A percentile compares a stretch with the other conserved stretches of the same genome.
These are phyloP conservation scores for Xylaria sp. DNA, from an alignment of 2,329 filamentous ascomycete species.

Conservation along the genomic window DNA sequence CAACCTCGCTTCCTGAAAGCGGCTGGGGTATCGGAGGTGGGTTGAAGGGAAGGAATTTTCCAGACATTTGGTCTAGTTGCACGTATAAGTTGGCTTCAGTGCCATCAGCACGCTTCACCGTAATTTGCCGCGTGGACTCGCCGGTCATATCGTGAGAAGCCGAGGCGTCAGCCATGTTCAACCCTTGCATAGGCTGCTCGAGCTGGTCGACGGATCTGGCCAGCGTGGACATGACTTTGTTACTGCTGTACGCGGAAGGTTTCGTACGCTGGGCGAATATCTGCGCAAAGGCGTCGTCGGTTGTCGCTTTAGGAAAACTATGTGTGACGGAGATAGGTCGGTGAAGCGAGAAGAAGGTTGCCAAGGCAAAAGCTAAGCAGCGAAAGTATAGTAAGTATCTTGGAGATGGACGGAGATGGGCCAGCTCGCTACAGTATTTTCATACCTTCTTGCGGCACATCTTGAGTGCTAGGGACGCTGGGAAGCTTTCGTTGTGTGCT, in stretches of 20 bases:
- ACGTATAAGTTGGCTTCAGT: slow-evolving; percentile 69
- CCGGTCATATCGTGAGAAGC: slow-evolving; percentile 52
- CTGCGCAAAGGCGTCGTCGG: slow-evolving; percentile 79
- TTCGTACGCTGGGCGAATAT: slow-evolving; percentile 76
- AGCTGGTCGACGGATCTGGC: slow-evolving; percentile 68
- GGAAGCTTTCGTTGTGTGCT: slow-evolving; percentile 69
- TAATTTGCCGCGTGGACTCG: slow-evolving; percentile 62
- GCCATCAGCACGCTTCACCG: slow-evolving; percentile 66
- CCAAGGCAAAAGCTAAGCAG: slow-evolving; percentile 79
- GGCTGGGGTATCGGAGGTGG: slow-evolving; percentile 83
- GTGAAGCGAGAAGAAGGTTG: slow-evolving; percentile 95
- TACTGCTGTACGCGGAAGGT: slow-evolving; percentile 62
- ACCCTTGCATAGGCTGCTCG: slow-evolving; percentile 65
- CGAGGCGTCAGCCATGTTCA: slow-evolving; percentile 55
- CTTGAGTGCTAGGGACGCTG: slow-evolving; percentile 78
- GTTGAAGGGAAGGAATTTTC: slow-evolving; percentile 80
- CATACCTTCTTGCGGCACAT: slow-evolving; percentile 74
- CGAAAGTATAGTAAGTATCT: slow-evolving; percentile 37
- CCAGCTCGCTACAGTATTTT: slow-evolving; percentile 16
- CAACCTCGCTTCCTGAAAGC: slow-evolving; percentile 49
- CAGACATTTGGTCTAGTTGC: slow-evolving; percentile 74
- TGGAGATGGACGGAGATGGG: background rate
- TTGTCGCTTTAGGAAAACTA: slow-evolving; percentile 78
- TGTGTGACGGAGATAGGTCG: slow-evolving; percentile 90
- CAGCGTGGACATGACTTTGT: slow-evolving; percentile 74